Base-by-base conservation (phyloP, 2,329 filamentous ascomycete species). In the Trichoderma cornu-damae region DNA sequence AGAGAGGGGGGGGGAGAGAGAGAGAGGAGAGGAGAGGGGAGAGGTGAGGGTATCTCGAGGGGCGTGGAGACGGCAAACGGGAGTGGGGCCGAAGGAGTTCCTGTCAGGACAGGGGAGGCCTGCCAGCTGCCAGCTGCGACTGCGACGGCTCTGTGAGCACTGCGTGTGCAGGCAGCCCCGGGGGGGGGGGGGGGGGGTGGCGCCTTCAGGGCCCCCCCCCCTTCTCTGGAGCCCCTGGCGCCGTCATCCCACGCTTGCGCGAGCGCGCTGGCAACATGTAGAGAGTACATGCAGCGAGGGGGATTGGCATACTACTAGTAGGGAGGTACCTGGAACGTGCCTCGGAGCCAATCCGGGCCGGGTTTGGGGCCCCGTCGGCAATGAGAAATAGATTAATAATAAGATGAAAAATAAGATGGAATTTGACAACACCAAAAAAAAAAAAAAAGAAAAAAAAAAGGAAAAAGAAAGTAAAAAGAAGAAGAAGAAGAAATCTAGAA, bases 41-140 rank as follows among this genome's bases (percentile, higher is more conserved):
- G 18, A 34, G 30, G 42, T 49, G 51, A 48, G 51, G 48, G 43
- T 14, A 56, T 56, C 44, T 42, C 30, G 38, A 44, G 38, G 32
- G 28, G 37, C 34, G 37, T 38, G 52, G 43, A 32, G 43, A 32
- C 8, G 42, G 38, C 32, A 48, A 40, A 47, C 43, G 32, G 46
- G 24, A 53, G 52, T 48, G 52, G 52, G 43, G 42, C 35, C 51
- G 51, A 40, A 40, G 52, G 34, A 56, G 42, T 40, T 47, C 30
- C 52, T 42, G 38, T 20, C 46, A 26, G 32, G 24, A 26, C 49
- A 34, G 28, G 38, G 38, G 44, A 22, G 11, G 30, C 44, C 44
- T 53, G 40, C 38, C 35, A 24, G 14, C 24, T 26, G 49, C 38
- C 49, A 43, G n/a, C 38, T 9, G n/a, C n/a, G n/a, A n/a, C n/a